Evolutionary conservation across 208 protist genomes (phyloP).

Genomic region (Leishmania aethiopica): DNA sequence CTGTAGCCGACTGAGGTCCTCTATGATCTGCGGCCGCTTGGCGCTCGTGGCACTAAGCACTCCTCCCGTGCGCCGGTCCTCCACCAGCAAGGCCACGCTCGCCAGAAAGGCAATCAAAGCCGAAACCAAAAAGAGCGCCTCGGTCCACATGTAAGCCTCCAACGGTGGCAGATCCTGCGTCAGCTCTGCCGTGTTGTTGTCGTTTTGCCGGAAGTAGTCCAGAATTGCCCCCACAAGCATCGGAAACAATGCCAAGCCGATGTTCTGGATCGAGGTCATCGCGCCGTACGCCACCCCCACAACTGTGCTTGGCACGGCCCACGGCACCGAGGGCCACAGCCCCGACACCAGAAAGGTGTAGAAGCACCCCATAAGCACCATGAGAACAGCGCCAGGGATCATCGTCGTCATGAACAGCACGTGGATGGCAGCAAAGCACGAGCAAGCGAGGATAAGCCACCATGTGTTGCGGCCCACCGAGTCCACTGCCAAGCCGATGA

Average conservation of each 20-base stretch:
- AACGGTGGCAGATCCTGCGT: constrained; percentile 46
- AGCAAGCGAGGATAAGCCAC: constrained; percentile 64
- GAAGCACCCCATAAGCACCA: constrained; percentile 80
- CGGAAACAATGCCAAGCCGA: constrained; percentile 77
- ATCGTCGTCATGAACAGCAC: constrained; percentile 76
- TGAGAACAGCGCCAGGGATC: constrained; percentile 64
- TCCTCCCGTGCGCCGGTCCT: constrained; percentile 46
- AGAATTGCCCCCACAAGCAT: constrained; percentile 69
- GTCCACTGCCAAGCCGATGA: constrained; percentile 87
- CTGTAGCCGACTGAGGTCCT: constrained; percentile 18
- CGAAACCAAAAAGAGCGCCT: constrained; percentile 57
- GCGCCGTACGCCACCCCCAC: constrained; percentile 88
- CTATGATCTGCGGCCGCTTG: constrained; percentile 41
- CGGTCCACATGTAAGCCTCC: constrained; percentile 64
- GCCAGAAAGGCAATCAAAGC: constrained; percentile 44
- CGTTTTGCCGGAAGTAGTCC: constrained; percentile 41
- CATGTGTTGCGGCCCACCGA: constrained; percentile 77
- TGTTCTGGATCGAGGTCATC: constrained; percentile 93
- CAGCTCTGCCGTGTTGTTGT: background rate
- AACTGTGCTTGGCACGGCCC: constrained; percentile 64
- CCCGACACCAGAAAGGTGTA: constrained; percentile 89
- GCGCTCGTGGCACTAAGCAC: constrained; percentile 53
- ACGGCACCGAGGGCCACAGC: constrained; percentile 89
- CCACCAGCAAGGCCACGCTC: constrained; percentile 54
- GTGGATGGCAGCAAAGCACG: constrained; percentile 65